Evolutionary conservation across 768 basidiomycete genomes (phyloP).

Genomic region (Sporobolomyces phaffii): DNA sequence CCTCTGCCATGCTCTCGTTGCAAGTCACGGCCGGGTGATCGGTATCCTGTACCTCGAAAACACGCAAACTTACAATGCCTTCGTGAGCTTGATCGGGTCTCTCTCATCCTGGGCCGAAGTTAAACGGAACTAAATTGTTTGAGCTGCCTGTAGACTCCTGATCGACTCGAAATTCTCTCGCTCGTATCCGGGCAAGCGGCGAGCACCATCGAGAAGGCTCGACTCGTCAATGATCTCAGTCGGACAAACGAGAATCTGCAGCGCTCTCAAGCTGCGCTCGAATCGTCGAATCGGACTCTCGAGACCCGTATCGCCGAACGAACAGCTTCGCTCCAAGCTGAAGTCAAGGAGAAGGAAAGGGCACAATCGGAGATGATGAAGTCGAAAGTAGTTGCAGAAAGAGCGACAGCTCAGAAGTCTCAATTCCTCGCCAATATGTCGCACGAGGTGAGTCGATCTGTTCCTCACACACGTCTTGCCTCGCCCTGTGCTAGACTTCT

Average conservation of each 20-base stretch:
- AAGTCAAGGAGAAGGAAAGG: constrained; percentile 32
- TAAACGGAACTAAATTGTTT: not conserved
- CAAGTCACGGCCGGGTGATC: constrained; percentile 27
- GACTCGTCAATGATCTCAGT: constrained; percentile 27
- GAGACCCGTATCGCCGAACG: constrained; percentile 32
- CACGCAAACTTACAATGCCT: constrained; percentile 30
- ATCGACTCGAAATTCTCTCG: constrained; percentile 36
- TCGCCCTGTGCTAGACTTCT: not conserved
- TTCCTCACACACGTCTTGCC: not conserved
- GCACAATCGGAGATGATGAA: constrained; percentile 34
- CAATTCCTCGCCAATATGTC: constrained; percentile 38
- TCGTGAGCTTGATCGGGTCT: constrained; percentile 1
- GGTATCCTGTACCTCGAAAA: constrained; percentile 34
- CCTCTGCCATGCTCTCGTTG: constrained; percentile 27
- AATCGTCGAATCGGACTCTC: constrained; percentile 32
- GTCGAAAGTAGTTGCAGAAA: constrained; percentile 34
- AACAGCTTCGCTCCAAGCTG: constrained; percentile 25
- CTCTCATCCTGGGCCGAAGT: not conserved
- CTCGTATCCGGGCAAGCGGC: constrained; percentile 34
- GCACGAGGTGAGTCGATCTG: constrained; percentile 15
- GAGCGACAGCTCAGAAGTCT: constrained; percentile 32
- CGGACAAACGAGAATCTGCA: constrained; percentile 28
- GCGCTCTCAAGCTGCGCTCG: constrained; percentile 27
- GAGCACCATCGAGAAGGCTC: constrained; percentile 28
- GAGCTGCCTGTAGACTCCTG: constrained; percentile 13